phyloP scores from a whole-genome alignment of 164 flowering plant genomes.

The Magnolia officinalis region DNA sequence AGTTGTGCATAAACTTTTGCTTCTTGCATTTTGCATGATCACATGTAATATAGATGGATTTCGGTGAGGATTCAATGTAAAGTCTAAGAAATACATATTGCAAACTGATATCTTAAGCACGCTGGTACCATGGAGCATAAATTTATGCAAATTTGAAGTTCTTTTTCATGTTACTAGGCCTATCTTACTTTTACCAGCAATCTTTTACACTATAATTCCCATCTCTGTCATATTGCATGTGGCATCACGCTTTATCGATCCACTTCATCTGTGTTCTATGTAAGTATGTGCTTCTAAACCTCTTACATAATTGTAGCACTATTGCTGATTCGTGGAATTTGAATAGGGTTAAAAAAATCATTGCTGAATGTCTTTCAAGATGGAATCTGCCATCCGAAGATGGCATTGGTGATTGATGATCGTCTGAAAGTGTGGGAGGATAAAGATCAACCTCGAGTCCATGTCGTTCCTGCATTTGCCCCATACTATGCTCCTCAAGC shows the following conservation, averaged over 20 bases:
- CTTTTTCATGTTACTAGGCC: neutral
- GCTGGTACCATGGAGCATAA: neutral
- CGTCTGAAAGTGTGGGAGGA: conserved; percentile 99
- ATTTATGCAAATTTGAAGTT: neutral
- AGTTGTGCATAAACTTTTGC: conserved; percentile 13
- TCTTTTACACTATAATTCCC: neutral
- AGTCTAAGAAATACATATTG: neutral
- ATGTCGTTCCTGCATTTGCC: conserved; percentile 98
- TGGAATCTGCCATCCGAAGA: conserved; percentile 92
- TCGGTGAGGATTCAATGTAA: neutral
- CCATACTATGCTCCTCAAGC: conserved; percentile 99
- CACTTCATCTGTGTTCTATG: neutral
- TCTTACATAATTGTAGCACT: neutral
- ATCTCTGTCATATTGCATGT: neutral
- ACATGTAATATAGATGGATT: conserved; percentile 3
- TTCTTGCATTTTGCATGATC: neutral
- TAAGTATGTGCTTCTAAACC: neutral
- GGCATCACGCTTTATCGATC: neutral
- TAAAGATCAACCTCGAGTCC: conserved; percentile 93
- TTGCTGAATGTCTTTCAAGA: conserved; percentile 86
- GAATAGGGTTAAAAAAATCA: conserved; percentile 75
- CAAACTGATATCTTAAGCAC: neutral
- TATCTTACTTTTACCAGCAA: neutral
- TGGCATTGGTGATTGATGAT: conserved; percentile 98
- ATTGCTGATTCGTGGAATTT: conserved; percentile 10